These are phyloP conservation scores for Neopestalotiopsis sp. DNA, from an alignment of 2,329 filamentous ascomycete species.

Conservation along the genomic window DNA sequence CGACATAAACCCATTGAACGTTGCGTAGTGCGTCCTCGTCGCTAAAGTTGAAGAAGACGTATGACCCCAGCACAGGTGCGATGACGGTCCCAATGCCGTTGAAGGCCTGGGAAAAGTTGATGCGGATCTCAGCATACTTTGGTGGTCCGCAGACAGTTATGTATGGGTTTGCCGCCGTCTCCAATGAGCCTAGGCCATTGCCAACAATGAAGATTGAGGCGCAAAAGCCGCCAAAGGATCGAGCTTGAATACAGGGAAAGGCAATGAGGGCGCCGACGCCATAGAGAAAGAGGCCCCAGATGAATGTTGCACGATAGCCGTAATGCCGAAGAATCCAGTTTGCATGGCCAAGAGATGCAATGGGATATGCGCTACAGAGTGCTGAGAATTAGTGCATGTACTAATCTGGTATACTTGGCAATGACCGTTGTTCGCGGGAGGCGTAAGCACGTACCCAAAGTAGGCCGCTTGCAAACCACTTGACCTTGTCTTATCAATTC, in stretches of 20 bases:
- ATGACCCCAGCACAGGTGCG: slow-evolving; percentile 74
- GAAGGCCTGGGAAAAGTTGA: slow-evolving; percentile 79
- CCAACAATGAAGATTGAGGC: slow-evolving; percentile 76
- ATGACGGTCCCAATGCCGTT: slow-evolving; percentile 78
- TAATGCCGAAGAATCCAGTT: slow-evolving; percentile 70
- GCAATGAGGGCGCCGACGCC: slow-evolving; percentile 64
- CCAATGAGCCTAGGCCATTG: slow-evolving; percentile 74
- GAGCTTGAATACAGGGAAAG: slow-evolving; percentile 61
- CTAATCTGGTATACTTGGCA: background rate
- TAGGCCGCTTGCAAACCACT: slow-evolving; percentile 69
- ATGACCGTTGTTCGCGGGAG: background rate
- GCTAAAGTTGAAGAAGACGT: slow-evolving; percentile 73
- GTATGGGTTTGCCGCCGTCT: slow-evolving; percentile 80
- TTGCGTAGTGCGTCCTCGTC: slow-evolving; percentile 63
- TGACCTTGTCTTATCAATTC: slow-evolving; percentile 61
- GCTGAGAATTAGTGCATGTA: background rate
- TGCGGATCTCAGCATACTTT: slow-evolving; percentile 71
- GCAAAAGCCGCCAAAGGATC: slow-evolving; percentile 77
- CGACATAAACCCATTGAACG: slow-evolving; percentile 80
- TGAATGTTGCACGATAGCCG: slow-evolving; percentile 70
- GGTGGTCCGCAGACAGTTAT: slow-evolving; percentile 73
- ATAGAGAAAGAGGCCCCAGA: slow-evolving; percentile 71
- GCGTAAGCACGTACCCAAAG: slow-evolving; percentile 55
- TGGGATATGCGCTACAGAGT: slow-evolving; percentile 62
- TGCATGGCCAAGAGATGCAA: slow-evolving; percentile 67